Percentiles rank a stretch among this genome's conserved stretches.
Evolutionary conservation across 1,139 yeast species (phyloP).

Genomic region (Candida sp.): DNA sequence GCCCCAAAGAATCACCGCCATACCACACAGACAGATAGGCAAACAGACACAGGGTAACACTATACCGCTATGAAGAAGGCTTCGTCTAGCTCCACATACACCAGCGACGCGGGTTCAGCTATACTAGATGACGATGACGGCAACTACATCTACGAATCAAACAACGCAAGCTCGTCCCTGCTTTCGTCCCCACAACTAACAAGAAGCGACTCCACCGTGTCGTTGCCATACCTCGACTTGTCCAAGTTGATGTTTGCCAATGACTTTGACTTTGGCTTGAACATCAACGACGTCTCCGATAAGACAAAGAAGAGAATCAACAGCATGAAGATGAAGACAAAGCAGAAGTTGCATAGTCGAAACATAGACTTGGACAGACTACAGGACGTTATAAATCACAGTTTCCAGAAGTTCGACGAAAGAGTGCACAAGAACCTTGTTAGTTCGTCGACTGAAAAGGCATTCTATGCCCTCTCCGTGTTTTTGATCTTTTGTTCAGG

Average conservation of each 20-base stretch:
- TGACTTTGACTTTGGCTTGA: conserved; percentile 51
- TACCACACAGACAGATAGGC: background rate
- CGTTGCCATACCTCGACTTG: conserved; percentile 42
- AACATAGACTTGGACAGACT: conserved; percentile 30
- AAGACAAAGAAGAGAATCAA: conserved; percentile 38
- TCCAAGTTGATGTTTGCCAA: conserved; percentile 40
- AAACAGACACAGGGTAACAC: too few species aligned
- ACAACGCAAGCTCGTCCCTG: conserved; percentile 10
- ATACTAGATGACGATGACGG: conserved; percentile 9
- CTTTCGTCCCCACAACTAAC: conserved; percentile 12
- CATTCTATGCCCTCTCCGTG: conserved; percentile 79
- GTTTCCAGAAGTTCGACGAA: conserved; percentile 60
- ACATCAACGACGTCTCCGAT: conserved; percentile 40
- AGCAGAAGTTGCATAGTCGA: conserved; percentile 29
- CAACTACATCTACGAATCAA: conserved; percentile 5
- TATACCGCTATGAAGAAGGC: conserved; percentile 1
- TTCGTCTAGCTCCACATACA: background rate
- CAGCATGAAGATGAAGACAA: conserved; percentile 39
- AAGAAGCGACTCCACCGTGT: conserved; percentile 37
- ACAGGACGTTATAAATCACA: conserved; percentile 36
- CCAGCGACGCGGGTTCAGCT: conserved; percentile 7
- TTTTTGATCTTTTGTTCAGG: conserved; percentile 75
- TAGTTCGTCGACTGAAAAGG: conserved; percentile 74
- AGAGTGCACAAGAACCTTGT: conserved; percentile 54
- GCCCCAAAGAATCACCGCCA: background rate